phyloP scores from a whole-genome alignment of 768 basidiomycete species.

The Galerina sulciceps region DNA sequence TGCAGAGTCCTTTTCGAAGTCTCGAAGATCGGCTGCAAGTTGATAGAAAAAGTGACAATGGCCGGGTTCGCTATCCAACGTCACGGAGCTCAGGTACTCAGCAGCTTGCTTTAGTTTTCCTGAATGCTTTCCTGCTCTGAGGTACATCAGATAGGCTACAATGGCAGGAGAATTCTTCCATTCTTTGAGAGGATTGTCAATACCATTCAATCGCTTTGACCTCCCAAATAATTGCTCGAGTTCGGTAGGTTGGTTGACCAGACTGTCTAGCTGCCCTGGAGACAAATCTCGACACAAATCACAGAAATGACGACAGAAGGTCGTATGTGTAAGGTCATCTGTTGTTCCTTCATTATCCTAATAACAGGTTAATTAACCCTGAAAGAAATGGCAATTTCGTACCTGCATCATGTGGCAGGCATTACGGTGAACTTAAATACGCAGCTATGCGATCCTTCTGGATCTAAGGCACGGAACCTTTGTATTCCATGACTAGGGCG shows the following conservation, averaged over 20 bases:
- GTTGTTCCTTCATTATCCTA: neutral
- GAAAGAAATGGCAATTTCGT: too few species aligned
- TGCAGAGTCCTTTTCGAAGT: neutral
- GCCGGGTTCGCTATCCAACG: conserved; percentile 11
- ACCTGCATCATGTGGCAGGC: too few species aligned
- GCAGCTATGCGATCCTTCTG: conserved; percentile 6
- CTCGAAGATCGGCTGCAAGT: conserved; percentile 1
- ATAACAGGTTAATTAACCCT: too few species aligned
- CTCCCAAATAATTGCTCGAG: neutral
- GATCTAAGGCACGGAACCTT: neutral
- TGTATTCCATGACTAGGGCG: neutral
- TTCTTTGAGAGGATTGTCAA: neutral
- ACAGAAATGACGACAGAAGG: conserved; percentile 1
- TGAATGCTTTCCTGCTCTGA: neutral
- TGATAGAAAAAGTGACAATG: conserved; percentile 3
- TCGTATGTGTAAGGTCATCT: conserved; percentile 2
- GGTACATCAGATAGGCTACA: conserved; percentile 5
- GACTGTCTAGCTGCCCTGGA: neutral
- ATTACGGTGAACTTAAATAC: conserved; percentile 1
- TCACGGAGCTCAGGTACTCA: neutral
- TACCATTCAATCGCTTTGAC: neutral
- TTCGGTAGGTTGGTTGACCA: neutral
- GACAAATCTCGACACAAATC: neutral
- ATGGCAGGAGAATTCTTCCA: conserved; percentile 11
- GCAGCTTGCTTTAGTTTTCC: neutral